Conservation (phyloP, 2,329 filamentous ascomycete genomes). For the Trichoderma koningii region DNA sequence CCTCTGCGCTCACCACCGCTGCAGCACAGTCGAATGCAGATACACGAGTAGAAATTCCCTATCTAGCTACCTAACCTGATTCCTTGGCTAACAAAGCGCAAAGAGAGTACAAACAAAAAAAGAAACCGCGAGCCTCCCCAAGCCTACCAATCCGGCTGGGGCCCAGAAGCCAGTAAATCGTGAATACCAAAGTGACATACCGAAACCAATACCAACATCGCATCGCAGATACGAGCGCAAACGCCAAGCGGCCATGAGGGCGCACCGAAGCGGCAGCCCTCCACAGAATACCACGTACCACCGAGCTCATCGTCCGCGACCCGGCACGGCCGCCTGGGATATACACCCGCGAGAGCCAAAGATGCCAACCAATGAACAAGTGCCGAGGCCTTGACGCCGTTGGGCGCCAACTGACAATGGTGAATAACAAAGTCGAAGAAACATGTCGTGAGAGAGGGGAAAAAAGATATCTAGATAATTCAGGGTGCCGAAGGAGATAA, state of each 20-base stretch:
- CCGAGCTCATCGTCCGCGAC: slow-evolving; percentile 15
- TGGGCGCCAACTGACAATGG: slow-evolving; percentile 14
- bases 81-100: slow-evolving; percentile 9
- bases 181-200: slow-evolving; percentile 3
- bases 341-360: slow-evolving; percentile 1
- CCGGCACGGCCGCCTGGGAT: slow-evolving; percentile 12
- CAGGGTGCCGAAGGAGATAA: slow-evolving; percentile 5
- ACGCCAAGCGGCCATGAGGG: slow-evolving; percentile 14
- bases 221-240: slow-evolving; percentile 10
- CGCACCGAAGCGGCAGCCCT: neutral
- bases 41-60: slow-evolving; percentile 20
- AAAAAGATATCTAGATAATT: slow-evolving; percentile 24
- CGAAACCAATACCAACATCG: slow-evolving; percentile 6
- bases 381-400: slow-evolving; percentile 23
- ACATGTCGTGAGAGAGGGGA: slow-evolving; percentile 15
- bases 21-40: neutral
- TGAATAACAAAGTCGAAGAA: slow-evolving; percentile 23
- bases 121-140: neutral
- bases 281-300: slow-evolving; percentile 4
- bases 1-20: no score
- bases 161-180: slow-evolving; percentile 4
- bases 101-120: neutral
- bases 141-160: slow-evolving; percentile 3
- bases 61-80: slow-evolving; percentile 21
- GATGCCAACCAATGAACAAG: slow-evolving; percentile 15